These are phyloP conservation scores for Rheum nobile DNA, from an alignment of 148 eudicot genomes.

Conservation along the genomic window DNA sequence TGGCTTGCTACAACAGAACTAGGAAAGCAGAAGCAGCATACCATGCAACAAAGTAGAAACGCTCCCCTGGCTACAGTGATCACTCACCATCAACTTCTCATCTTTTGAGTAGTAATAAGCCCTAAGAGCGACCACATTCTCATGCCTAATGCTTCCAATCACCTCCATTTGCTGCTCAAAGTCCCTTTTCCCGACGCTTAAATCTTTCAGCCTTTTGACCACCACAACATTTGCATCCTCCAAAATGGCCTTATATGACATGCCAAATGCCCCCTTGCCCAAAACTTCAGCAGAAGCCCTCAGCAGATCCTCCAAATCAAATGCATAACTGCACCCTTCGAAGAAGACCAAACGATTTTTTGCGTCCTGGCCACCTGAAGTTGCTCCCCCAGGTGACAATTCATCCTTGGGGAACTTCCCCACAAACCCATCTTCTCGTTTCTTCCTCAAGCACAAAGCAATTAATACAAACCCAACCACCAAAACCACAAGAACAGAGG, in stretches of 20 bases:
- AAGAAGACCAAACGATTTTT: slow-evolving; percentile 15
- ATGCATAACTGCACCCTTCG: slow-evolving; percentile 17
- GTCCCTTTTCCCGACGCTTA: slow-evolving; percentile 19
- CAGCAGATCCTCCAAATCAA: slow-evolving; percentile 25
- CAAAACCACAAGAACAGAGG: neutral
- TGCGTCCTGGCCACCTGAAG: slow-evolving; percentile 10
- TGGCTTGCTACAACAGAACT: neutral
- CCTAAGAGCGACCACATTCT: slow-evolving; percentile 19
- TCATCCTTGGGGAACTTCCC: slow-evolving; percentile 10
- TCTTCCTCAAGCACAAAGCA: neutral
- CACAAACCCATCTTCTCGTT: neutral
- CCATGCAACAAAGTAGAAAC: slow-evolving; percentile 18
- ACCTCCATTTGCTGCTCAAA: slow-evolving; percentile 24
- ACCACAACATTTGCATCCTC: slow-evolving; percentile 21
- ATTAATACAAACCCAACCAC: neutral
- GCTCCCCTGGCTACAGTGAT: slow-evolving; percentile 17
- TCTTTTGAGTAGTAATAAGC: slow-evolving; percentile 24
- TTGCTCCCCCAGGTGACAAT: neutral
- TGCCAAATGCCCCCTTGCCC: slow-evolving; percentile 22
- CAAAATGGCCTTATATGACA: slow-evolving; percentile 21
- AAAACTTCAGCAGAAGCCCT: slow-evolving; percentile 25
- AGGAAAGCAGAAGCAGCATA: slow-evolving; percentile 7
- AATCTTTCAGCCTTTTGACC: slow-evolving; percentile 22
- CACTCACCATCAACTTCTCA: slow-evolving; percentile 21
- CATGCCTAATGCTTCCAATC: slow-evolving; percentile 20